Base-by-base conservation (phyloP, 2,329 filamentous ascomycete species). In the Coniochaeta sp. region DNA sequence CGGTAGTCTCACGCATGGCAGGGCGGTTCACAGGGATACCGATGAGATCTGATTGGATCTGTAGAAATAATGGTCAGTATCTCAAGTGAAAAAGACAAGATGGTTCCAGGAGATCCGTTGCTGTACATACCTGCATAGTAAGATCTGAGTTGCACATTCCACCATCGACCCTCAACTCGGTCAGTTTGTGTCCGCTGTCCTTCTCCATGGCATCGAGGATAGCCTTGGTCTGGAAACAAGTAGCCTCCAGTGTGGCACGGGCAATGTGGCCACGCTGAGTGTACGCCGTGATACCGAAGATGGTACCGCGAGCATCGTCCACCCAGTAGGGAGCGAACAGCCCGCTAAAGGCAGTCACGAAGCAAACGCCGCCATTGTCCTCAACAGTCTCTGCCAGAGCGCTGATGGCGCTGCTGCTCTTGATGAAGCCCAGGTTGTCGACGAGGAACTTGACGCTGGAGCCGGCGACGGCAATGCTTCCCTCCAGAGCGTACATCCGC, bases 301-400 rank as follows among this genome's bases (percentile, higher is more conserved):
- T 89, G 47, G 89, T 93, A 61, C 89, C 90, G 68, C 89, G 83
- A 1, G 89, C 89, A 74, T 92, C 89, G 71, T 93, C 89, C 64
- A 92, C 89, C 90, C 89, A 93, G 75, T 93, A 93, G 0, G 90
- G 90, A 0, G 89, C 89, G 70, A 92, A 93, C 3, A 93, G 80
- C 57, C 89, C 89, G 71, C 86, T 90, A 71, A 93, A 93, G 11
- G 89, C 90, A 11, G 89, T 93, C 62, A 93, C 90, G 67, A 93
- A 83, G 19, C 89, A 84, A 67, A 88, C 87, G 9, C 90, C 90
- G 62, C 89, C 90, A 64, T 88, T 92, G 72, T 93, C 87, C 60
- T 76, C 71, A 33, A 80, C 77, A 7, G 77, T 78, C 71, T 79
- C 76, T 57, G 77, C 77, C n/a, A 80, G 69, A 0, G 73, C 72